Base-by-base conservation (phyloP, 1,139 yeast genomes). In the Yamadazyma buinensis region DNA sequence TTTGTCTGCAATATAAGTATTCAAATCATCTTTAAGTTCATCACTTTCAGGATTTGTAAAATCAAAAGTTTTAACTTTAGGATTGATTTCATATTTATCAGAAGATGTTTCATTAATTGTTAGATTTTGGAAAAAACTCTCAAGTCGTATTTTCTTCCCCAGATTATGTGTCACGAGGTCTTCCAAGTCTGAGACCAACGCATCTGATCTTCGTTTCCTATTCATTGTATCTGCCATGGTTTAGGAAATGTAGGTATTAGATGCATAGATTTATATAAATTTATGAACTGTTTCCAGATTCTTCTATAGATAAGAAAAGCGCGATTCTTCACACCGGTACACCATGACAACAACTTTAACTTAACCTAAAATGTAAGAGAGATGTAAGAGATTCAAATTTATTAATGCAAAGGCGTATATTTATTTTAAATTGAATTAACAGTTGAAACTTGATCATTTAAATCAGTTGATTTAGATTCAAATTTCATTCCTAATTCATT, bases 1-100 rank as follows among this genome's bases (percentile, higher is more conserved):
- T 40, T 52, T 58, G 25, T 52, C 57, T 8, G 61, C 55, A 21
- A 64, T 48, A 33, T 48, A 57, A 3, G 54, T 35, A 41, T 53
- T 53, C 28, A 51, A 32, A 28, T 44, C 46, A 12, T 40, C 21
- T n/a, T n/a, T n/a, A n/a, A n/a, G n/a, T 15, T 29, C 20, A 12
- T 20, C 20, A 10, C 21, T 22, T 3, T 27, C 13, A 11, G n/a
- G n/a, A n/a, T n/a, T n/a, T n/a, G 23, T 14, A 11, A 7, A 19
- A 13, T 32, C 17, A 10, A 32, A 39, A 9, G 41, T 33, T 25
- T 42, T 37, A n/a, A 49, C 29, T 17, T 43, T 42, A 7, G 54
- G 51, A 29, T 52, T 52, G 29, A 54, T 46, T 15, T 43, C 41
- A 14, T 22, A n/a, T 11, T 20, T 28, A 12, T 27, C 26, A 9